These are phyloP conservation scores for Sideroxylon spinosum DNA, from an alignment of 179 eudicot species.

Conservation along the genomic window DNA sequence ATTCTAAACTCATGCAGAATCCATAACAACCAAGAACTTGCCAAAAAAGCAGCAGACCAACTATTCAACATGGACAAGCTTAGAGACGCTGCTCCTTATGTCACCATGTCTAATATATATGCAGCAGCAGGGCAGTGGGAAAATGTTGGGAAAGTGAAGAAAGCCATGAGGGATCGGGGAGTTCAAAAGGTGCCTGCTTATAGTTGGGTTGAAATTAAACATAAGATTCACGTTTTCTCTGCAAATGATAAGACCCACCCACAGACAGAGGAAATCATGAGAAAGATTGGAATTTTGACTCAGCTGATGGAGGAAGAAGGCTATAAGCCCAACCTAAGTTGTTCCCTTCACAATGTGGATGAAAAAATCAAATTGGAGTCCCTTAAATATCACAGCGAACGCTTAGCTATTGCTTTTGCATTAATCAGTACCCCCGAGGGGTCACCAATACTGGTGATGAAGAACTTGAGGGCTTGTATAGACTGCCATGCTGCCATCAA, in stretches of 20 bases:
- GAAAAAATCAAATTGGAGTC: slow-evolving; percentile 61
- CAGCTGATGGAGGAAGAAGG: slow-evolving; percentile 67
- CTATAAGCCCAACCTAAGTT: slow-evolving; percentile 64
- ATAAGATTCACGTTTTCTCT: slow-evolving; percentile 58
- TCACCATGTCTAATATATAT: slow-evolving; percentile 82
- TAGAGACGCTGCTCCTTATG: slow-evolving; percentile 66
- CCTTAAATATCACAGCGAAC: slow-evolving; percentile 72
- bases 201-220: slow-evolving; percentile 77
- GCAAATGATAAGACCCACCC: slow-evolving; percentile 70
- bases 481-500: slow-evolving; percentile 89
- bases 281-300: slow-evolving; percentile 46
- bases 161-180: slow-evolving; percentile 67
- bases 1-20: slow-evolving; percentile 73
- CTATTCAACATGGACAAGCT: slow-evolving; percentile 55
- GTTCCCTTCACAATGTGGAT: slow-evolving; percentile 69
- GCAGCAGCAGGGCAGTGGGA: slow-evolving; percentile 77
- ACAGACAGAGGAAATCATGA: slow-evolving; percentile 45
- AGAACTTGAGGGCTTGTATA: slow-evolving; percentile 71
- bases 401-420: slow-evolving; percentile 75
- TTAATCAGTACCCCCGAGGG: slow-evolving; percentile 76
- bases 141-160: slow-evolving; percentile 55
- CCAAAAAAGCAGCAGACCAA: slow-evolving; percentile 52
- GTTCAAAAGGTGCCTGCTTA: slow-evolving; percentile 66
- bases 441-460: slow-evolving; percentile 64
- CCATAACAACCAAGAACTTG: slow-evolving; percentile 67